Percentiles rank a stretch among this genome's conserved stretches.
Evolutionary conservation across 176 grass and related monocot species (phyloP).

Genomic region (Alloteropsis semialata): DNA sequence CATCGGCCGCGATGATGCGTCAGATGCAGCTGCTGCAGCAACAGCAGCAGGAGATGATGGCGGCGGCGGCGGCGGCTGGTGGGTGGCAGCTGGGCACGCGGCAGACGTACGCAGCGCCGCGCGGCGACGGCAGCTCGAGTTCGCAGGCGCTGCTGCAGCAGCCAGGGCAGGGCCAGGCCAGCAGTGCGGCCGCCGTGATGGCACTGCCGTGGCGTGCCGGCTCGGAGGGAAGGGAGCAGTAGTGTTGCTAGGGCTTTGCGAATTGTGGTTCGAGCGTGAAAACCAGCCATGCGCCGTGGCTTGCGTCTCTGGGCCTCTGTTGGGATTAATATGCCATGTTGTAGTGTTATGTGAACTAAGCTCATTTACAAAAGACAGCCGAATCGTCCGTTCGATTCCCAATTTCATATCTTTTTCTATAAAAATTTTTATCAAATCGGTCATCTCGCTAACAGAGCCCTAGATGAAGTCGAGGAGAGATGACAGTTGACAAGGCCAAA

Average conservation of each 20-base stretch:
- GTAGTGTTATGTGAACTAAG: neutral
- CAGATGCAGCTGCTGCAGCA: neutral
- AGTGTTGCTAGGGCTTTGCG: neutral
- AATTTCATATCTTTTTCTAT: too few species aligned
- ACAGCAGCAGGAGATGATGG: slow-evolving; percentile 8
- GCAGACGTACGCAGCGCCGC: neutral
- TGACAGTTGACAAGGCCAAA: too few species aligned
- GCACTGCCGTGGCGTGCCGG: slow-evolving; percentile 21
- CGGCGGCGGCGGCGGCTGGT: neutral
- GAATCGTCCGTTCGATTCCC: neutral
- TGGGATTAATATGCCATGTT: neutral
- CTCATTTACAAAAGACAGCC: neutral
- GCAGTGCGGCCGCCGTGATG: neutral
- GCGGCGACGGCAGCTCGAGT: slow-evolving; percentile 14
- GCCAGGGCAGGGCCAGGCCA: slow-evolving; percentile 2
- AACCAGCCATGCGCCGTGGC: too few species aligned
- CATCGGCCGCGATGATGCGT: neutral
- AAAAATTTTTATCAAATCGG: too few species aligned
- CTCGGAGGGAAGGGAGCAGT: slow-evolving; percentile 8
- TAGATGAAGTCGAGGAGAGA: too few species aligned
- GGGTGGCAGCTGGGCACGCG: slow-evolving; percentile 23
- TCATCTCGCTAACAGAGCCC: too few species aligned
- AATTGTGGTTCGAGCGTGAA: neutral
- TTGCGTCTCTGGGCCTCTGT: too few species aligned
- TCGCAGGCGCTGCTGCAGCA: slow-evolving; percentile 5